Percentiles rank a stretch among this genome's conserved stretches.
phyloP scores from a whole-genome alignment of 1,139 yeast species.

The Candida pseudoviswanathii region DNA sequence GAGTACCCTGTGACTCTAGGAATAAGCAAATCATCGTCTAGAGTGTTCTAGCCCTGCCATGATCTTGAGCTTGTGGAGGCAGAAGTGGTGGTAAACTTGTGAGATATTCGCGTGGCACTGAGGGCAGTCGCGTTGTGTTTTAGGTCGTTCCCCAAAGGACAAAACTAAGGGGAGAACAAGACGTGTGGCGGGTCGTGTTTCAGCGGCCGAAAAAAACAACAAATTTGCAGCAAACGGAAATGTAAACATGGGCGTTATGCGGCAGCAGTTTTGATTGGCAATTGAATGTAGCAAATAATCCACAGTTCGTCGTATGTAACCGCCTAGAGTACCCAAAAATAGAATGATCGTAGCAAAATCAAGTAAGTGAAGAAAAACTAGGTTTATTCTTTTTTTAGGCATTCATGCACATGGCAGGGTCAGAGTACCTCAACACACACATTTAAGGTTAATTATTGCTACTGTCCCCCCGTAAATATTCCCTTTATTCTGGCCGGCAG shows the following conservation, averaged over 20 bases:
- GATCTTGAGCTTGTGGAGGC: too few relatives aligned
- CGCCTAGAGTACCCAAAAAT: neutral
- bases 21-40: neutral
- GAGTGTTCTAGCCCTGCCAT: too few relatives aligned
- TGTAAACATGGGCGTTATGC: conserved; percentile 3
- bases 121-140: too few relatives aligned
- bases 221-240: conserved; percentile 6
- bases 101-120: too few relatives aligned
- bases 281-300: neutral
- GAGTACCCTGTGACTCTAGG: neutral
- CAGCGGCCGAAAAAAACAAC: neutral
- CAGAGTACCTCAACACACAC: too few relatives aligned
- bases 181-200: too few relatives aligned
- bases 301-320: neutral
- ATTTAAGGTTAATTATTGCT: too few relatives aligned
- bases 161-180: too few relatives aligned
- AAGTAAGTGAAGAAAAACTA: neutral
- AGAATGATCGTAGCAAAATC: neutral
- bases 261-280: neutral
- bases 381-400: neutral
- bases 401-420: neutral
- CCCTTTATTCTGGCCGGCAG: too few relatives aligned
- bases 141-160: too few relatives aligned
- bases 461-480: too few relatives aligned
- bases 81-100: neutral